Evolutionary conservation across 139 green algal species (phyloP), one percentile per base, ranked within the genome.

Genomic region (Asterochloris erici): DNA sequence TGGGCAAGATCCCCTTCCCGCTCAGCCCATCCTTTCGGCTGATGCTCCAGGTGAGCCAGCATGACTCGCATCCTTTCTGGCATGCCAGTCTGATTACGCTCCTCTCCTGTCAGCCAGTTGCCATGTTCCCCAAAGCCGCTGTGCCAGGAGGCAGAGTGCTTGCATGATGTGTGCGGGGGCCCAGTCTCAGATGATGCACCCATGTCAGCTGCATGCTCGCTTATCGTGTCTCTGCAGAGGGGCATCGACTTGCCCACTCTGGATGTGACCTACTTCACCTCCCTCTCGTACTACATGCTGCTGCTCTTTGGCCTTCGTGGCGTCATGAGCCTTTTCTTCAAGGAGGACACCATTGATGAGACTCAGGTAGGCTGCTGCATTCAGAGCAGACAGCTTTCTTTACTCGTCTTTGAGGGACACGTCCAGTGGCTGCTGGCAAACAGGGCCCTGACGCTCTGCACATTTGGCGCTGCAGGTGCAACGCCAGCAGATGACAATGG

Each of bases 191-290:
- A 54, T 2, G 38, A 2, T 54, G 38, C 38, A 54, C 6, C 2
- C 38, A 54, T 54, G 38, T 54, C 38, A 54, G 38, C 38, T 54
- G 38, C 38, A 54, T 54, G 38, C 38, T 54, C 6, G 38, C 38
- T 54, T n/a, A 69, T 14, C 28, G 19, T 85, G 63, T 81, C 63
- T 84, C 74, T 87, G 64, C 92, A 98, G 91, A 87, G 93, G 28
- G 95, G 95, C 63, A 94, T 98, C 68, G 95, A 98, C 86, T 86
- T 98, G 29, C 83, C 89, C 12, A 91, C 88, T 38, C 88, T 98
- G 75, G 94, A 98, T 78, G 92, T 96, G 24, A 93, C 89, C 63
- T 98, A 98, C 90, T 95, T 98, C 90, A 97, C 95, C 29, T 91
- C 83, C 62, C 89, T 98, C 21, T 97, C 93, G 24, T 98, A 94